Evolutionary conservation across 2,329 filamentous ascomycete species (phyloP), one percentile per base, ranked within the genome.

Genomic region (Alternaria consortialis): DNA sequence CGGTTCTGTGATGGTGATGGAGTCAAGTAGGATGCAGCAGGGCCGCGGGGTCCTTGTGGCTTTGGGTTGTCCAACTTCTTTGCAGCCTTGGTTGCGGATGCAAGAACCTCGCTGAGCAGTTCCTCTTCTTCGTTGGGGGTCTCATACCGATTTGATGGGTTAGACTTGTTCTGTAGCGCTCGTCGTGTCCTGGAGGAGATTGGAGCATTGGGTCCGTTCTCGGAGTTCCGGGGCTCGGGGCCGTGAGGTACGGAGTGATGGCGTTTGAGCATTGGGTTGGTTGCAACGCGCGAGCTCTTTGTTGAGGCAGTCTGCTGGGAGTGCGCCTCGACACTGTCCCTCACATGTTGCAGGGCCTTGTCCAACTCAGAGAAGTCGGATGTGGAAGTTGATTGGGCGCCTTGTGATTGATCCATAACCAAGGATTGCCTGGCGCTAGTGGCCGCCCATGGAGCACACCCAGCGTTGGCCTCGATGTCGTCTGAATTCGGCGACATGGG

Each of bases 41-140:
- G 81, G 5, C 81, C 87, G 27, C 91, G 88, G 2, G 81, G 79
- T 46, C 82, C 80, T 51, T 80, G 82, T 52, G 64, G 58, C 82
- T 80, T 74, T 81, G 68, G 76, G 46, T 66, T 63, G 58, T 88
- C 92, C 62, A 97, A 83, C 9, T 88, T 88, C 74, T 88, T 90
- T 73, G 91, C 91, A 7, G 89, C 92, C 63, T 87, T 88, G 71
- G 90, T 90, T 0, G 93, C 91, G 6, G 91, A 92, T 50, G 89
- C 86, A 42, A 97, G 84, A 20, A 89, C 93, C 79, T 99, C 95
- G 69, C 97, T 94, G 9, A 98, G 85, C 9, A 99, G 85, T 80
- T 99, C 95, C 61, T 99, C 95, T 75, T 98, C 94, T 79, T 99
- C 95, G 72, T 97, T 94, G 1, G 95, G 93, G 0, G 94, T 94